These are phyloP conservation scores for Fonsecaea multimorphosa DNA, from an alignment of 2,329 filamentous ascomycete species.

Conservation along the genomic window DNA sequence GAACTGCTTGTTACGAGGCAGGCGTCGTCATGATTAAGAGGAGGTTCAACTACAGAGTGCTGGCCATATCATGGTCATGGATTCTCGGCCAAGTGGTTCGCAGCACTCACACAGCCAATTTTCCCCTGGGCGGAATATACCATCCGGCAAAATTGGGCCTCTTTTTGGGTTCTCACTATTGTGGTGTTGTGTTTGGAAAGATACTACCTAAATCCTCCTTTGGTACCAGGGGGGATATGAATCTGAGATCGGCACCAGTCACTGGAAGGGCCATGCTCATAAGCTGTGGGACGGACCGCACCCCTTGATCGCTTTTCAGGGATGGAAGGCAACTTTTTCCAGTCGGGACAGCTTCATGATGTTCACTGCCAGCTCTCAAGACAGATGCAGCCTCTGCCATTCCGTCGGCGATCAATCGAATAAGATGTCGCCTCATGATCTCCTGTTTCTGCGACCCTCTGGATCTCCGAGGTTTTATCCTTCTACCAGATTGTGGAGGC, in stretches of 20 bases:
- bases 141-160: neutral
- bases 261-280: neutral
- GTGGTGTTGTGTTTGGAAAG: neutral
- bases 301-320: neutral
- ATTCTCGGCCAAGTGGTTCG: neutral
- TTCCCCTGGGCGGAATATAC: neutral
- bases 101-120: neutral
- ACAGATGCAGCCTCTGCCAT: neutral
- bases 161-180: neutral
- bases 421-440: neutral
- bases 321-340: neutral
- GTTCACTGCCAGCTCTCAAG: neutral
- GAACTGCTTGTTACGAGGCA: neutral
- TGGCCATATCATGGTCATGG: neutral
- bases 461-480: neutral
- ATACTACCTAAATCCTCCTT: neutral
- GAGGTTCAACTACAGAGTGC: neutral
- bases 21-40: neutral
- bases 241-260: neutral
- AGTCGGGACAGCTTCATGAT: neutral
- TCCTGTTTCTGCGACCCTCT: neutral
- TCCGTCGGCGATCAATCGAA: neutral
- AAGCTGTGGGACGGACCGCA: slow-evolving; percentile 2
- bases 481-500: neutral
- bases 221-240: neutral